Evolutionary conservation across 768 basidiomycete species (phyloP).

Genomic region (Pleurotus tuoliensis): DNA sequence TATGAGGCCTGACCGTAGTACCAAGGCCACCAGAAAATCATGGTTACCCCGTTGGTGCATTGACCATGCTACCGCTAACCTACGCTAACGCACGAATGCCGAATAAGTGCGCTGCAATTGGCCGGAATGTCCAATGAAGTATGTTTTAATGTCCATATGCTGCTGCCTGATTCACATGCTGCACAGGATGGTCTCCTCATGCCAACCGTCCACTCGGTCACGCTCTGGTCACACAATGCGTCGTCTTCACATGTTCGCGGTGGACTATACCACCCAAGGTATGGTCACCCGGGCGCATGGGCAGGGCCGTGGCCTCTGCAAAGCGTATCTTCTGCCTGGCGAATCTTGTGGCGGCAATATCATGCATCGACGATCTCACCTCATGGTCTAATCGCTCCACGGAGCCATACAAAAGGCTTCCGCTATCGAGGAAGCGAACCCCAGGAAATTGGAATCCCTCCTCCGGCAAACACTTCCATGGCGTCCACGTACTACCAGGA

Average conservation of each 20-base stretch:
- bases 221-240: background rate
- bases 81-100: too few relatives aligned
- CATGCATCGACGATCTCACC: background rate
- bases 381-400: background rate
- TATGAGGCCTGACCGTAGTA: too few relatives aligned
- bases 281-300: background rate
- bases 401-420: constrained; percentile 1
- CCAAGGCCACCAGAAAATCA: too few relatives aligned
- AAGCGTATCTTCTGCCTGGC: constrained; percentile 1
- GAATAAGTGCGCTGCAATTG: too few relatives aligned
- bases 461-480: background rate
- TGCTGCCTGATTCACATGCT: constrained; percentile 5
- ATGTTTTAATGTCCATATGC: constrained; percentile 9
- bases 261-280: background rate
- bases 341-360: constrained; percentile 1
- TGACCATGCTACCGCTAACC: too few relatives aligned
- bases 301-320: background rate
- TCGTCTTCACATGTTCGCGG: constrained; percentile 4
- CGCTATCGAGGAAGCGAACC: background rate
- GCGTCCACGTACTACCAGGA: constrained; percentile 4
- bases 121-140: background rate
- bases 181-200: background rate
- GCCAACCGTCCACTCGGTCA: constrained; percentile 4
- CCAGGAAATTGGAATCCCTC: background rate
- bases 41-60: too few relatives aligned